Base-by-base conservation (phyloP, 257 asterid genomes). In the Jasminum sambac region DNA sequence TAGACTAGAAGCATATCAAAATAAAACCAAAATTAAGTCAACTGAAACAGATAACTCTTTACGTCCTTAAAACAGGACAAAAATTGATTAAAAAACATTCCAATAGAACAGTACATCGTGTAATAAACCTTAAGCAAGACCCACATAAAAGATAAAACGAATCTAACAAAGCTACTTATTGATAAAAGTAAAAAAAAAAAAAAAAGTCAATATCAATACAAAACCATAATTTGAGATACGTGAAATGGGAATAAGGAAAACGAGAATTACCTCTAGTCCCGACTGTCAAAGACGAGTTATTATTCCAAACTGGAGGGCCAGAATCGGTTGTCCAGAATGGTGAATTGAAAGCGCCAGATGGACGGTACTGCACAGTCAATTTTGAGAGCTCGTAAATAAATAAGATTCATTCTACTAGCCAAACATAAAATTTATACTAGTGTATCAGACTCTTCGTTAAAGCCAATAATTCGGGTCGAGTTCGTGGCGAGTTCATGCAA, bases 291-390 rank as follows among this genome's bases (percentile, higher is more conserved):
- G 97, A 81, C 73, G 89, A 82, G 86, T 89, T 84, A 58, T 90
- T 88, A 85, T 93, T 89, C 90, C 90, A 93, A 1, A 90, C 97
- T 0, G 98, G 98, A 73, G 94, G 86, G 39, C 98, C 98, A 2
- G 92, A 79, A 65, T 90, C 90, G 1, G 98, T 90, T 30, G 98
- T 89, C 86, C 83, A 83, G 79, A 85, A 93, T 5, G 95, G 86
- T 34, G 96, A 75, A 71, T 93, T 83, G 87, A 72, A 81, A 71
- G 96, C 89, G 71, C 96, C 90, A 11, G 98, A 93, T 14, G 98
- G 89, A 14, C 97, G 95, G 83, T 75, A 36, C 98, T 93, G 90
- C 88, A 83, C 65, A 77, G 73, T 66, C 69, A 81, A 21, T 19
- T 64, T 38, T 65, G 64, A 50, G 69, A 2, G 64, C 67, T 52